Conservation (phyloP, 2,329 filamentous ascomycete species). For the Xylaria sp. region DNA sequence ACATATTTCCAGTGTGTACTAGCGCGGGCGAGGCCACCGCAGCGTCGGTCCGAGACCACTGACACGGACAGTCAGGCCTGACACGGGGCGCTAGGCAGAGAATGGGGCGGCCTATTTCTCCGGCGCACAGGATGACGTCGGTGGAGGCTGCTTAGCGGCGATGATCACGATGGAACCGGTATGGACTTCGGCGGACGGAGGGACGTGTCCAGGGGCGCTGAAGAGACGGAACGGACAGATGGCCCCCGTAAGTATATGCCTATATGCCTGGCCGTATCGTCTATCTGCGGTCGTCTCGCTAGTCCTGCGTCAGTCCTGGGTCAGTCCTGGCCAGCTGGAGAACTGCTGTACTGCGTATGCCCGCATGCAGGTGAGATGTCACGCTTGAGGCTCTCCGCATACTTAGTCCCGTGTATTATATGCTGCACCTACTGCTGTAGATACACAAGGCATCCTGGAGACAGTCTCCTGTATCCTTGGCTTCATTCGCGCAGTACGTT, state of each 20-base stretch:
- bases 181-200: constrained; percentile 19
- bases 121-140: constrained; percentile 11
- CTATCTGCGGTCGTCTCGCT: background rate
- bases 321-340: constrained; percentile 9
- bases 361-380: constrained; percentile 17
- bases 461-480: background rate
- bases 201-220: background rate
- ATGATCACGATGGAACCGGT: constrained; percentile 17
- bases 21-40: background rate
- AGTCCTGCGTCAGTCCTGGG: no score
- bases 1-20: background rate
- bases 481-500: background rate
- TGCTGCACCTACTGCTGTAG: no score
- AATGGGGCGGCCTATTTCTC: background rate
- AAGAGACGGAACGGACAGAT: constrained; percentile 11
- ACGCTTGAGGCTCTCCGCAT: constrained; percentile 20
- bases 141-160: constrained; percentile 13
- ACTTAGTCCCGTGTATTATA: background rate
- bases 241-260: background rate
- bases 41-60: background rate
- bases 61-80: constrained; percentile 15
- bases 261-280: background rate
- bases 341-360: background rate
- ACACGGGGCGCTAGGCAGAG: no score
- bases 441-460: background rate